Percentiles rank a stretch among this genome's conserved stretches.
Evolutionary conservation across 441 rosid genomes (phyloP).

Genomic region (Raphanus hybrid): DNA sequence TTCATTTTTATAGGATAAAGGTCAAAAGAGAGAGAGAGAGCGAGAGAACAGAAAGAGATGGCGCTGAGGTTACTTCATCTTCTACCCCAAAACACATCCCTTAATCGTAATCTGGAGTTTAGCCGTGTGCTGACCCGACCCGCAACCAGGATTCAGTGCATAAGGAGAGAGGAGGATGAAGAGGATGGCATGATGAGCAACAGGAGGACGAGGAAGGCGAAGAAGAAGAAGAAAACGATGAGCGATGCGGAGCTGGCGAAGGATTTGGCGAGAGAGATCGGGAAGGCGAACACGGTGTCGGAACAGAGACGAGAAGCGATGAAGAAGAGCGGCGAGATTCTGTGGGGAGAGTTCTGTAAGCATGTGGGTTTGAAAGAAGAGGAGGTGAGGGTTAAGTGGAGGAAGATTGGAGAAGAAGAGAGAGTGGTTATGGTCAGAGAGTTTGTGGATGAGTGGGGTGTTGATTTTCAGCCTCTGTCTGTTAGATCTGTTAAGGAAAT

Average conservation of each 20-base stretch:
- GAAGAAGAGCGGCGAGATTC: conserved; percentile 67
- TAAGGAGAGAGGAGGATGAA: conserved; percentile 29
- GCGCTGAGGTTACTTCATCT: conserved; percentile 35
- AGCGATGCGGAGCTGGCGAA: conserved; percentile 62
- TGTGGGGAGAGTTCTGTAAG: conserved; percentile 67
- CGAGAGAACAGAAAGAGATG: not conserved
- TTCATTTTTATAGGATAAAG: conserved; percentile 8
- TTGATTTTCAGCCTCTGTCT: conserved; percentile 69
- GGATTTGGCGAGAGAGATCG: conserved; percentile 62
- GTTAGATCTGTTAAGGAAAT: conserved; percentile 61
- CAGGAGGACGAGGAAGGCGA: conserved; percentile 37
- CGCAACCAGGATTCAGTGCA: conserved; percentile 25
- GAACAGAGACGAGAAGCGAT: conserved; percentile 70
- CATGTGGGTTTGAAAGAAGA: conserved; percentile 52
- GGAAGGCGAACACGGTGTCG: conserved; percentile 53
- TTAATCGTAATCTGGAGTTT: conserved; percentile 29
- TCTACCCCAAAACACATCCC: conserved; percentile 31
- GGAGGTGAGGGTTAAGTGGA: conserved; percentile 60
- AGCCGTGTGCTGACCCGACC: conserved; percentile 22
- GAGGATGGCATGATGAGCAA: conserved; percentile 29
- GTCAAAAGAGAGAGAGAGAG: not conserved
- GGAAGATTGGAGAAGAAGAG: conserved; percentile 60
- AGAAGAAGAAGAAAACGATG: conserved; percentile 46
- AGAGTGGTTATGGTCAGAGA: conserved; percentile 51
- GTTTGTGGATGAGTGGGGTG: conserved; percentile 66